Conservation (phyloP, 371 early-diverging fungal genomes). For the Apophysomyces sp. region DNA sequence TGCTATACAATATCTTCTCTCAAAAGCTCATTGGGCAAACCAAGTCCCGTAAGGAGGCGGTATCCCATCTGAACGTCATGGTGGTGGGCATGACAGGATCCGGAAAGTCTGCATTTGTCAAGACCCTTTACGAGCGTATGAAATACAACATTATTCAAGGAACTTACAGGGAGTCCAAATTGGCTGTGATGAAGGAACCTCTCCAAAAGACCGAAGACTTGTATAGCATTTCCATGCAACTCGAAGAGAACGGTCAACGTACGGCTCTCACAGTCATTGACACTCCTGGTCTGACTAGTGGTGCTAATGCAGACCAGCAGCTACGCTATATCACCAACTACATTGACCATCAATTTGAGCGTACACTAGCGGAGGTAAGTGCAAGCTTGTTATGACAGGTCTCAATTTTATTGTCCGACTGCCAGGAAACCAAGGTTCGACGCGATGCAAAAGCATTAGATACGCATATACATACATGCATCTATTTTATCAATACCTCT, state of each 20-base stretch:
- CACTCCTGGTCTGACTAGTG: conserved; percentile 70
- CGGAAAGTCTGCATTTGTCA: conserved; percentile 82
- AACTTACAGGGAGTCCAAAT: conserved; percentile 28
- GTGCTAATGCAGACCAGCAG: conserved; percentile 44
- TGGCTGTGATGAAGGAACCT: conserved; percentile 20
- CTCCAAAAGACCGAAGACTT: conserved; percentile 44
- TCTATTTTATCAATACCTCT: conserved; percentile 93
- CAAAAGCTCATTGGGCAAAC: conserved; percentile 20
- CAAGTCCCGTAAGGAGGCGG: conserved; percentile 29
- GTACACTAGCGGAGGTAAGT: conserved; percentile 70
- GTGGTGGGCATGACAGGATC: conserved; percentile 68
- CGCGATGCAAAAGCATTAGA: conserved; percentile 76
- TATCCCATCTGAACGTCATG: conserved; percentile 64
- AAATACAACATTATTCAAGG: conserved; percentile 29
- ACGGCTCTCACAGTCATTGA: conserved; percentile 81
- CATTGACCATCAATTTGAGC: conserved; percentile 74
- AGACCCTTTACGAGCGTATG: conserved; percentile 68
- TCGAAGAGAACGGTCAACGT: conserved; percentile 77
- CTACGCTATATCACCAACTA: conserved; percentile 52
- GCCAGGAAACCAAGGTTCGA: conserved; percentile 67
- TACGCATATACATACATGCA: conserved; percentile 91
- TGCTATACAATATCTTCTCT: conserved; percentile 29
- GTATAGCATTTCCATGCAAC: conserved; percentile 56
- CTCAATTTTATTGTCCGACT: conserved; percentile 43
- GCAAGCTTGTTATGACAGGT: neutral